These are phyloP conservation scores for Isatis lusitanica DNA, from an alignment of 441 rosid genomes.

Conservation along the genomic window DNA sequence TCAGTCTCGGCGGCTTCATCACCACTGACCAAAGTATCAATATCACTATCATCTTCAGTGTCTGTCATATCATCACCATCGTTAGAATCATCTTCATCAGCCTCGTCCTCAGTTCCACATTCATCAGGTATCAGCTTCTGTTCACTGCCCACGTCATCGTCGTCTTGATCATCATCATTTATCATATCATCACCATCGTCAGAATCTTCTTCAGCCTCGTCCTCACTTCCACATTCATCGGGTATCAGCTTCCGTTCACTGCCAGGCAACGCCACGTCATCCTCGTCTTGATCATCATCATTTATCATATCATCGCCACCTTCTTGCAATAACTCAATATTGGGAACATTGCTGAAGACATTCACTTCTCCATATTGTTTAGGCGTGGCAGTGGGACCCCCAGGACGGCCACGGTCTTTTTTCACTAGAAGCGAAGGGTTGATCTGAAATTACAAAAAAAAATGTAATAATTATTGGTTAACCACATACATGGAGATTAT, in stretches of 20 bases:
- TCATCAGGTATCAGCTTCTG: conserved; percentile 30
- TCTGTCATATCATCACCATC: conserved; percentile 22
- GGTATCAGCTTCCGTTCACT: conserved; percentile 28
- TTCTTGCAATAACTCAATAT: conserved; percentile 64
- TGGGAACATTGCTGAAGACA: conserved; percentile 68
- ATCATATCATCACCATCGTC: background rate
- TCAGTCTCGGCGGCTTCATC: conserved; percentile 36
- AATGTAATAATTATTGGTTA: conserved; percentile 12
- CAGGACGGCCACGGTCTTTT: conserved; percentile 93
- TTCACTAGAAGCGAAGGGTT: conserved; percentile 87
- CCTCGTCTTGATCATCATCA: conserved; percentile 46
- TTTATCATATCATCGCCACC: conserved; percentile 10
- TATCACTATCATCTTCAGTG: conserved; percentile 38
- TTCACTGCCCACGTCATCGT: conserved; percentile 39
- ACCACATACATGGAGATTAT: background rate
- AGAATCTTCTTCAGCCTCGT: conserved; percentile 36
- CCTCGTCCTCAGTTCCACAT: conserved; percentile 41
- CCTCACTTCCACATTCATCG: conserved; percentile 39
- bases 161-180: conserved; percentile 44
- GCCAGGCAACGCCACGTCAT: conserved; percentile 38
- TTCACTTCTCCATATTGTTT: conserved; percentile 78
- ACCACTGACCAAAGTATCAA: conserved; percentile 28
- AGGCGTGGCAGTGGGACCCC: conserved; percentile 71
- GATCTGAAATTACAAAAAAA: conserved; percentile 47
- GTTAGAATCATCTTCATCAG: conserved; percentile 25